Base-by-base conservation (phyloP, 306 rosid species). In the Prunus mira region DNA sequence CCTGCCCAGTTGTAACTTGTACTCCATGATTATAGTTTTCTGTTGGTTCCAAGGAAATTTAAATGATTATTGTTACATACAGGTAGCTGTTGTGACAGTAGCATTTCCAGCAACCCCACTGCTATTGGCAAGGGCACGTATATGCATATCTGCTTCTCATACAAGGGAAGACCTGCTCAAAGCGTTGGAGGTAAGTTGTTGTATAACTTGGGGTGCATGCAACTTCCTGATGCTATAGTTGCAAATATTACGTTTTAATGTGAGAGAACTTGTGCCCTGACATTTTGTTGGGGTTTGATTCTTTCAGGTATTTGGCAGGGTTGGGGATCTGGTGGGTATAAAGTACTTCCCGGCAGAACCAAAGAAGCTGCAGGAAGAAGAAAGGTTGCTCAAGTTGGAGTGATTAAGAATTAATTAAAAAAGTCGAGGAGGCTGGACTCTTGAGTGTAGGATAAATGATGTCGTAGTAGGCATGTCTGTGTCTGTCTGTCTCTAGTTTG, bases 31-130 rank as follows among this genome's bases (percentile, higher is more conserved):
- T 32, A 15, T n/a, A 5, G 11, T 49, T 45, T 58, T 61, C 9
- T 69, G 47, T 62, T 38, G 50, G 12, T 24, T 34, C 65, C 20
- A 14, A 60, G 19, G 6, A 19, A 38, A 57, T 13, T 17, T 13
- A 27, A 73, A 58, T 46, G 18, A 1, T 28, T 19, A 30, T 43
- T 58, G 27, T 62, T 54, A 69, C 19, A 25, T 74, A 76, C 79
- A 93, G 98, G 91, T 91, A 75, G 97, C 97, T 71, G 90, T 93
- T 58, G 98, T 93, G 75, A 93, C 90, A 9, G 97, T 88, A 17
- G 98, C 97, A 67, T 93, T 93, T 87, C 98, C 98, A 24, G 98
- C 96, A 19, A 91, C 96, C 66, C 98, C 98, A 9, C 81, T 91
- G 61, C 86, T 93, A 58, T 73, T 91, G 82, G 97, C 98, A 27